Conservation (phyloP, 306 rosid species). For the Prunus persica region DNA sequence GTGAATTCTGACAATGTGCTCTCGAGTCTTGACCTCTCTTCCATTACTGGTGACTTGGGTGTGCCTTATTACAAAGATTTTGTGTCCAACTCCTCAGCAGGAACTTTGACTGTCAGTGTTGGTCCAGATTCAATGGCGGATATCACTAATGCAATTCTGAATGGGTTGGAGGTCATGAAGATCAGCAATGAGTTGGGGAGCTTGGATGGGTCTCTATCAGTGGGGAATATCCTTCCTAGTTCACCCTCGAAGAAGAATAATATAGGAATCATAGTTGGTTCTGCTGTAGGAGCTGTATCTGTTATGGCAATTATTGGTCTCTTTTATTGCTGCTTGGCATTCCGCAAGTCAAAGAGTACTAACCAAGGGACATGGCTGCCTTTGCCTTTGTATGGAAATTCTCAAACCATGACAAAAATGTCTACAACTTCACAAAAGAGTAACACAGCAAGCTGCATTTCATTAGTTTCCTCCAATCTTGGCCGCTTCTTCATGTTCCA, state of each 20-base stretch:
- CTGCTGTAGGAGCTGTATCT: slow-evolving; percentile 42
- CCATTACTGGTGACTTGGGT: slow-evolving; percentile 50
- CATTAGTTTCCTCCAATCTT: slow-evolving; percentile 69
- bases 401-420: slow-evolving; percentile 82
- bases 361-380: slow-evolving; percentile 76
- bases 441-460: slow-evolving; percentile 84
- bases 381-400: slow-evolving; percentile 79
- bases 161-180: slow-evolving; percentile 81
- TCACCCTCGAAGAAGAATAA: slow-evolving; percentile 42
- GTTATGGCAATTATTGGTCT: slow-evolving; percentile 48
- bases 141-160: slow-evolving; percentile 63
- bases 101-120: slow-evolving; percentile 73
- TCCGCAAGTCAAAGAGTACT: slow-evolving; percentile 44
- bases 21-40: slow-evolving; percentile 68
- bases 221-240: slow-evolving; percentile 53
- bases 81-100: slow-evolving; percentile 53
- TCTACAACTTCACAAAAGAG: slow-evolving; percentile 87
- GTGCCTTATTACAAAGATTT: slow-evolving; percentile 75
- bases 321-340: slow-evolving; percentile 47
- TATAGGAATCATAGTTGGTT: slow-evolving; percentile 46
- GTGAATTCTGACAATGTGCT: slow-evolving; percentile 63
- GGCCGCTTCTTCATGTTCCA: slow-evolving; percentile 81
- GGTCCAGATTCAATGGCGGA: slow-evolving; percentile 82
- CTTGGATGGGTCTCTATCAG: slow-evolving; percentile 61
- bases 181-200: slow-evolving; percentile 66